Evolutionary conservation across 805 yeast genomes (phyloP), one percentile per base, ranked within the genome.

Genomic region (Torulaspora indica): DNA sequence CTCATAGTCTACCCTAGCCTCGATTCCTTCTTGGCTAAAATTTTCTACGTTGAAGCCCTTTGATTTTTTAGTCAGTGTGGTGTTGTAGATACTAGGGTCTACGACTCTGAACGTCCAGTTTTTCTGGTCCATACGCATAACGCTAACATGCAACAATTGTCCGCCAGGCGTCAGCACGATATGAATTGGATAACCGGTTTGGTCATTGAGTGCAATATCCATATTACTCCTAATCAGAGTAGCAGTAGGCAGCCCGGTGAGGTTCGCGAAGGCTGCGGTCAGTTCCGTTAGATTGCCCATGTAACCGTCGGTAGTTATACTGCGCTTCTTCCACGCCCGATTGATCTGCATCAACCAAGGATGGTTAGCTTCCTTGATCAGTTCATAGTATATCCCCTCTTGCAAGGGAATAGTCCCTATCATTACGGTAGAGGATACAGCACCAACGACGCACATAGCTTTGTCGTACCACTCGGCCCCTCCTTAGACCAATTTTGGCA

Each of bases 311-410:
- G 15, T 27, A 10, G 37, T 34, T 34, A 34, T n/a, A n/a, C 23
- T 10, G 37, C 18, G 27, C 37, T 18, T 34, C 22, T 34, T 34
- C 37, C 37, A 34, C 22, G 37, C 37, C 9, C 22, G 25, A 27
- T 20, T 34, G 12, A 34, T 34, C 8, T 34, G 18, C 15, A 13
- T 34, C 37, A 34, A 34, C 37, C 37, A 34, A 5, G 37, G 37
- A 13, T 34, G 27, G n/a, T 13, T 27, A n/a, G 18, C 25, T 27
- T 20, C 3, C 22, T 27, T 34, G 22, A 34, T 22, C 14, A 34
- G 27, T 34, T 34, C 37, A 34, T 34, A 34, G 27, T 34, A n/a
- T 12, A 34, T 20, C 22, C 37, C 37, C n/a, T n/a, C n/a, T n/a
- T n/a, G n/a, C n/a, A n/a, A n/a, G n/a, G n/a, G n/a, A n/a, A n/a